Conservation (phyloP, 2,329 filamentous ascomycete genomes). For the Colletotrichum truncatum region DNA sequence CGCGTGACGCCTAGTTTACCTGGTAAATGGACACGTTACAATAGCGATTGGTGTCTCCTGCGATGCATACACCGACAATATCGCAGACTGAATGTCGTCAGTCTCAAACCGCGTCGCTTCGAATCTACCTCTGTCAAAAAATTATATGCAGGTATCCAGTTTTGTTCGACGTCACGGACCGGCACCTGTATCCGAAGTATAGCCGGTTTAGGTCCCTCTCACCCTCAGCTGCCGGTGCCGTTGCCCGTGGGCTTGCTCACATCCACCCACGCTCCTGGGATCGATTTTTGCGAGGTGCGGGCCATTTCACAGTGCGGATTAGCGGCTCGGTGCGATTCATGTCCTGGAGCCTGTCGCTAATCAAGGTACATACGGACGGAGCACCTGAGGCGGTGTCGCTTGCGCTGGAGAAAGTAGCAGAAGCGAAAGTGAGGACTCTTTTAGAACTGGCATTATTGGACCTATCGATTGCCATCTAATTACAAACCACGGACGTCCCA, state of each 20-base stretch:
- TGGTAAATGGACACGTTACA: not conserved
- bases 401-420: not conserved
- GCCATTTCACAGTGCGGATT: conserved; percentile 8
- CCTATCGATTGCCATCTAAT: conserved; percentile 16
- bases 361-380: not conserved
- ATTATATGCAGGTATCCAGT: conserved; percentile 25
- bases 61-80: not conserved
- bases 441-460: conserved; percentile 13
- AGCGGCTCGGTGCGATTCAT: not conserved
- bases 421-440: conserved; percentile 28
- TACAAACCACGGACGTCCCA: conserved; percentile 1
- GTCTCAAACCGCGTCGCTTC: not conserved
- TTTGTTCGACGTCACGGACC: conserved; percentile 19
- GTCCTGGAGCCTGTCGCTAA: conserved; percentile 15
- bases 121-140: conserved; percentile 10
- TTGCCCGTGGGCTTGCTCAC: too few species aligned
- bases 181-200: conserved; percentile 1
- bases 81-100: not conserved
- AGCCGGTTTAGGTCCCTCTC: not conserved
- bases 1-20: not conserved
- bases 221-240: not conserved
- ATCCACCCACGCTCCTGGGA: not conserved
- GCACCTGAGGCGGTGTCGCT: conserved; percentile 26
- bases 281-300: conserved; percentile 19
- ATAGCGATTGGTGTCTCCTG: not conserved